Base-by-base conservation (phyloP, 2,329 filamentous ascomycete species). In the Aspergillus quadrilineatus region DNA sequence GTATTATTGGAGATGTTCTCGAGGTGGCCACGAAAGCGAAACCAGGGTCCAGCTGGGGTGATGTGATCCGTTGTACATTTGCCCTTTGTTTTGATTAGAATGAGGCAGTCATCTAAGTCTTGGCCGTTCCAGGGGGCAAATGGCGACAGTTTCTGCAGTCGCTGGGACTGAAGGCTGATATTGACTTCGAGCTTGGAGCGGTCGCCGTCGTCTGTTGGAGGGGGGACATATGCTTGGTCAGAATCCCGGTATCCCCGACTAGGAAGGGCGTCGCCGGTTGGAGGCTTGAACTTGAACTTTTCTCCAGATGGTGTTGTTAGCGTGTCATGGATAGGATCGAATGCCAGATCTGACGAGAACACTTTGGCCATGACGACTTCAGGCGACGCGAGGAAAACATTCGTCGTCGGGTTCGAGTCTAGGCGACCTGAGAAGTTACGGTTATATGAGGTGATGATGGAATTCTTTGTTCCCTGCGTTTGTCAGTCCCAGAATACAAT, bases 1-100 rank as follows among this genome's bases (percentile, higher is more conserved):
- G 97, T 96, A 85, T 97, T 97, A 87, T 97, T 97, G 74, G 92
- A 96, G 81, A 97, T 97, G 85, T 97, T 97, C 86, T 97, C 92
- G 71, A 97, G 84, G 76, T 97, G 93, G 62, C 93, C 93, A 84
- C 92, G 91, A 86, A 97, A 97, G 85, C 97, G 97, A 77, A 97
- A 83, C 92, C 92, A 96, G 60, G 92, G 92, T 65, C 92, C 92
- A 66, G 92, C 92, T 90, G 95, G 94, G 60, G 92, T 96, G 79
- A 96, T 96, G 81, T 96, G 92, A 74, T 96, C 92, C 63, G 92
- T 96, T 64, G 92, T 97, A 64, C 92, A 96, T 86, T 97, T 97
- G 77, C 93, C 92, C 79, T 94, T 78, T 63, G 88, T 85, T 87
- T 99, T 99, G 85, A 97, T 97, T 64, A 99, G 82, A 71, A 99